Evolutionary conservation across 2,329 filamentous ascomycete genomes (phyloP).

Genomic region (Aspergillus hortae): DNA sequence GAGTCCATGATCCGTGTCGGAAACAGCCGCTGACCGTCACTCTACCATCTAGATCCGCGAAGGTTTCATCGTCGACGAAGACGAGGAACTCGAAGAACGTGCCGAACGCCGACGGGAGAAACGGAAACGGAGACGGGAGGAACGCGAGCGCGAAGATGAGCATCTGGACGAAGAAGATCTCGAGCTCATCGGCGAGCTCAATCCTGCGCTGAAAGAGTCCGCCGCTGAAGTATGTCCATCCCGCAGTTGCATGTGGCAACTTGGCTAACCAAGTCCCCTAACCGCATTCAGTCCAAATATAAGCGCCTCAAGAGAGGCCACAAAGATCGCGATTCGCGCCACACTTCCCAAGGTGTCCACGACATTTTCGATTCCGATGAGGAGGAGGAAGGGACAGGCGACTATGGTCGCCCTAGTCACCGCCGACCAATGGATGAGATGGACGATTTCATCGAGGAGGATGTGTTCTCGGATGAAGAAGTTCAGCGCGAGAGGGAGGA

Average conservation of each 20-base stretch:
- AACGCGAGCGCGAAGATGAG: conserved; percentile 80
- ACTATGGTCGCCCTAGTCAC: conserved; percentile 44
- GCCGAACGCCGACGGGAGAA: conserved; percentile 61
- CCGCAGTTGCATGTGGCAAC: conserved; percentile 1
- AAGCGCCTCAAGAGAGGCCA: conserved; percentile 94
- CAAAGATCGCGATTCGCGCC: conserved; percentile 57
- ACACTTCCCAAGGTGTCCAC: conserved; percentile 69
- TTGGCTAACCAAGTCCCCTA: conserved; percentile 6
- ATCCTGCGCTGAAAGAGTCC: conserved; percentile 65
- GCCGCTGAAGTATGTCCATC: conserved; percentile 63
- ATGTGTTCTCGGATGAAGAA: conserved; percentile 84
- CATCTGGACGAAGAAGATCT: conserved; percentile 90
- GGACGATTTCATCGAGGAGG: conserved; percentile 95
- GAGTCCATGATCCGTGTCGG: background rate
- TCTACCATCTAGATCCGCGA: conserved; percentile 66
- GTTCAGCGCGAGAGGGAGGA: conserved; percentile 75
- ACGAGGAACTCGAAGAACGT: conserved; percentile 71
- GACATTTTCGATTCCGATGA: conserved; percentile 97
- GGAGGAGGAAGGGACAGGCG: conserved; percentile 59
- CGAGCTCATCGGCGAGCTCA: conserved; percentile 84
- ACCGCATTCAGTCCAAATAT: conserved; percentile 69
- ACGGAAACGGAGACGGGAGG: conserved; percentile 71
- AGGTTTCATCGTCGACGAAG: conserved; percentile 94
- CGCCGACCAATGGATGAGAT: conserved; percentile 72
- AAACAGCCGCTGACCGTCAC: conserved; percentile 13